These are phyloP conservation scores for Tolypocladium inflatum DNA, from an alignment of 2,329 filamentous ascomycete genomes.

Conservation along the genomic window DNA sequence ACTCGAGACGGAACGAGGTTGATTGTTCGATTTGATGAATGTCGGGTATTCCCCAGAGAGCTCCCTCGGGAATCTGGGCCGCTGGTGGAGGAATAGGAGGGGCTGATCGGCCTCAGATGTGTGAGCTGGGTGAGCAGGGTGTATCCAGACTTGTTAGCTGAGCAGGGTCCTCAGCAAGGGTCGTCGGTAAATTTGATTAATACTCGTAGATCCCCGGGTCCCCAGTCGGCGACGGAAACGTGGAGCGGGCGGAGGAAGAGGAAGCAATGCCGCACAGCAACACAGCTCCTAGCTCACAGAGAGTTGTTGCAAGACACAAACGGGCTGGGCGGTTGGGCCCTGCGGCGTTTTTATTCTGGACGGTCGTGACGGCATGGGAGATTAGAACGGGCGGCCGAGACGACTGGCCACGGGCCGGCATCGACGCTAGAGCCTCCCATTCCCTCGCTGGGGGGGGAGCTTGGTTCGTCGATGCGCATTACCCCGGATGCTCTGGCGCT, in stretches of 20 bases:
- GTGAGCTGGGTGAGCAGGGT: neutral
- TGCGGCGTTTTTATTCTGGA: neutral
- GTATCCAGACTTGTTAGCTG: neutral
- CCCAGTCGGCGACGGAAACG: neutral
- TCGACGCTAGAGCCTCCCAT: neutral
- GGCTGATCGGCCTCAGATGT: neutral
- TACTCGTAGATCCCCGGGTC: neutral
- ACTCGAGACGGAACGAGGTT: neutral
- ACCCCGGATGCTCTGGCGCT: slow-evolving; percentile 4
- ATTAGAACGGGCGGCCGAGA: neutral
- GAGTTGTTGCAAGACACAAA: neutral
- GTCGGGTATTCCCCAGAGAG: neutral
- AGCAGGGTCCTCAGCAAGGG: neutral
- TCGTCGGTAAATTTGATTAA: neutral
- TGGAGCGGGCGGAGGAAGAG: neutral
- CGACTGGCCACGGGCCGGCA: neutral
- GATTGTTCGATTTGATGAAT: neutral
- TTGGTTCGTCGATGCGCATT: neutral
- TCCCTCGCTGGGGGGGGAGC: neutral
- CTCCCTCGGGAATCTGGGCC: neutral
- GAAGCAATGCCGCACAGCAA: neutral
- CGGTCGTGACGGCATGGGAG: neutral
- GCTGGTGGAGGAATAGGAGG: neutral
- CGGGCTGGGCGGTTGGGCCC: neutral
- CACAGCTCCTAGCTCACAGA: neutral